phyloP scores from a whole-genome alignment of 352 stramenopile genomes.

The Globisporangium canariense region DNA sequence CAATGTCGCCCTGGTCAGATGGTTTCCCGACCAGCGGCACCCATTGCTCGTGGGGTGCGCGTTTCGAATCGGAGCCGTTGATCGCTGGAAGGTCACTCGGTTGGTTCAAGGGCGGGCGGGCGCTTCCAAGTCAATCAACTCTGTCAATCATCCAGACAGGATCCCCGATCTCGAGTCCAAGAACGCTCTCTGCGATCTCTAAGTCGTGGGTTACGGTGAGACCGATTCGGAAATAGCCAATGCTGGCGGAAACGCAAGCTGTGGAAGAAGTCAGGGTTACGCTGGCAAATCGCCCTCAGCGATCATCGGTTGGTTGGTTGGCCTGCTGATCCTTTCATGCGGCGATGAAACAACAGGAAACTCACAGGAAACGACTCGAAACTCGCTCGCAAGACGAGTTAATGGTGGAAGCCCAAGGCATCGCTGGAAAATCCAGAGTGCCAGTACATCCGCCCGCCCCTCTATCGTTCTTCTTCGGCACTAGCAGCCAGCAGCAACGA shows the following conservation, averaged over 20 bases:
- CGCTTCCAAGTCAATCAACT: not conserved
- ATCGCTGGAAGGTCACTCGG: not conserved
- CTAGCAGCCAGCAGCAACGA: slow-evolving; percentile 3
- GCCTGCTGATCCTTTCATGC: not conserved
- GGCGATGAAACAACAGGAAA: not conserved
- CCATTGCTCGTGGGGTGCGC: not conserved
- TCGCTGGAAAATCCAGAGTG: slow-evolving; percentile 9
- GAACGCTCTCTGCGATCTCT: not conserved
- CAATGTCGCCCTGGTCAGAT: not conserved
- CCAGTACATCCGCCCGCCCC: not conserved
- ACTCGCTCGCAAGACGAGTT: not conserved
- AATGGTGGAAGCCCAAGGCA: not conserved
- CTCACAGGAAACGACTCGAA: slow-evolving; percentile 1
- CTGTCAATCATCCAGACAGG: not conserved
- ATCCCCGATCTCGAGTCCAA: not conserved
- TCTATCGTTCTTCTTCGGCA: slow-evolving; percentile 8
- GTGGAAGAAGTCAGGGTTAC: not conserved
- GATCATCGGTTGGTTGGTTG: not conserved
- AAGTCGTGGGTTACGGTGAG: not conserved
- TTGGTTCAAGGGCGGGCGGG: not conserved
- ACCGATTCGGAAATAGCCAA: not conserved
- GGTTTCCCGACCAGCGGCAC: not conserved
- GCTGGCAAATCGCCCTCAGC: not conserved
- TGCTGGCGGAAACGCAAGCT: not conserved
- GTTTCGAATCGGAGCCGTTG: slow-evolving; percentile 7